Evolutionary conservation across 2,329 filamentous ascomycete genomes (phyloP).

Genomic region (Calycina herbarum): DNA sequence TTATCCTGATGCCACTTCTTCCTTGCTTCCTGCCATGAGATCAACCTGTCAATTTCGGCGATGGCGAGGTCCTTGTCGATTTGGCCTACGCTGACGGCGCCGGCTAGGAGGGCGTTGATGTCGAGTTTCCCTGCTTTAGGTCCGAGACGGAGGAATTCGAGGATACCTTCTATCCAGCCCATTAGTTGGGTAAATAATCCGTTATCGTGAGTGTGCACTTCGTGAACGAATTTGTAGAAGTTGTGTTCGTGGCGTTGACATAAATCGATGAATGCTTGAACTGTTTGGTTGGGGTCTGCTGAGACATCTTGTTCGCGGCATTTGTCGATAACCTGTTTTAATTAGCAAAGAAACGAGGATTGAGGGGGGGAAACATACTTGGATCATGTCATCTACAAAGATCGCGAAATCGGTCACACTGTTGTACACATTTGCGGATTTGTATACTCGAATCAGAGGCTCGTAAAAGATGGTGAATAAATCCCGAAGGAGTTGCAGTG

Average conservation of each 20-base stretch:
- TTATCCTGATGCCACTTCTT: conserved; percentile 99
- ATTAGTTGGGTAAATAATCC: conserved; percentile 95
- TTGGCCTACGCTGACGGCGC: conserved; percentile 64
- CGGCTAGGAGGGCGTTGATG: conserved; percentile 90
- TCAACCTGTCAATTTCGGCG: conserved; percentile 78
- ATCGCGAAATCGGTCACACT: conserved; percentile 94
- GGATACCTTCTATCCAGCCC: conserved; percentile 94
- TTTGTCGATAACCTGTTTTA: conserved; percentile 58
- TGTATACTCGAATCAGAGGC: conserved; percentile 94
- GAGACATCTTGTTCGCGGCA: conserved; percentile 77
- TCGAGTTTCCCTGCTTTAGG: conserved; percentile 84
- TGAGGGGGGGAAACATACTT: conserved; percentile 49
- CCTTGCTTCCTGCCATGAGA: conserved; percentile 89
- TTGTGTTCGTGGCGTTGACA: conserved; percentile 94
- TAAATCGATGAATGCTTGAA: conserved; percentile 96
- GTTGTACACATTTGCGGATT: conserved; percentile 96
- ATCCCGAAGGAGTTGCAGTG: conserved; percentile 91
- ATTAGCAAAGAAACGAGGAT: conserved; percentile 22
- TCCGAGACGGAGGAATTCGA: conserved; percentile 87
- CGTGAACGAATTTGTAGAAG: conserved; percentile 98
- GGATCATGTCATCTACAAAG: conserved; percentile 91
- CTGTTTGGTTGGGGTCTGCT: conserved; percentile 95
- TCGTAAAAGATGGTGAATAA: conserved; percentile 99
- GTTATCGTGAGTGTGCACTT: conserved; percentile 95
- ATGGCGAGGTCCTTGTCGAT: conserved; percentile 74